Conservation (phyloP, 208 protist genomes). For the Leptomonas seymouri region DNA sequence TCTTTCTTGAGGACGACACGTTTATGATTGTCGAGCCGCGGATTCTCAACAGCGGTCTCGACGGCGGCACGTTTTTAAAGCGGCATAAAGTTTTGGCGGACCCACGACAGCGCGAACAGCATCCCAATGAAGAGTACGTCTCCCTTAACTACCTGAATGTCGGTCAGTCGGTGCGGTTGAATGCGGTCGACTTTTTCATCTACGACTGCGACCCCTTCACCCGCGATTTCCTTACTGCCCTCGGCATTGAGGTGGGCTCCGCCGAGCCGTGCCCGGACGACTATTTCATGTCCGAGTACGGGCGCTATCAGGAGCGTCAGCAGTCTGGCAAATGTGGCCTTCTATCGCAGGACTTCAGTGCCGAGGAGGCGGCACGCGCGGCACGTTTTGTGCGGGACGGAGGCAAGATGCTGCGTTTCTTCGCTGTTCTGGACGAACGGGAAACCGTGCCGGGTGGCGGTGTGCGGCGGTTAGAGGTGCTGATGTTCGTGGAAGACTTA, state of each 20-base stretch:
- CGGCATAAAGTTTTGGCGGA: conserved; percentile 86
- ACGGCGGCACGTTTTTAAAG: conserved; percentile 93
- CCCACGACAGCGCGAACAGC: conserved; percentile 74
- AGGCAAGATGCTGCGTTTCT: conserved; percentile 96
- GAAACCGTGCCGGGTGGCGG: conserved; percentile 56
- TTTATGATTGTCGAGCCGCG: conserved; percentile 93
- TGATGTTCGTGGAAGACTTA: conserved; percentile 96
- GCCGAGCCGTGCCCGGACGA: conserved; percentile 67
- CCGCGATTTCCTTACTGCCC: conserved; percentile 81
- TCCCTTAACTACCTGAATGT: conserved; percentile 93
- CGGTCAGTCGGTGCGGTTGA: conserved; percentile 89
- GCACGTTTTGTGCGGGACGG: conserved; percentile 93
- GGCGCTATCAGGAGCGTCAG: conserved; percentile 52
- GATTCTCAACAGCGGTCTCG: conserved; percentile 94
- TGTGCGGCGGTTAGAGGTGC: conserved; percentile 88
- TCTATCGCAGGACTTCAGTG: conserved; percentile 56
- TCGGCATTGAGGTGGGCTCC: conserved; percentile 71
- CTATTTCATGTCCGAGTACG: conserved; percentile 71
- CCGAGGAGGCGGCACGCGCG: conserved; percentile 72
- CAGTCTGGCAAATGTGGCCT: conserved; percentile 62
- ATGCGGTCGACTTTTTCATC: conserved; percentile 92
- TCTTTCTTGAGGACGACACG: conserved; percentile 95
- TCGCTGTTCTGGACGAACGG: conserved; percentile 83
- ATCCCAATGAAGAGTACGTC: conserved; percentile 87
- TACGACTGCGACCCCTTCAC: conserved; percentile 95